Evolutionary conservation across 129 eudicot species (phyloP).

Genomic region (Dittrichia graveolens): DNA sequence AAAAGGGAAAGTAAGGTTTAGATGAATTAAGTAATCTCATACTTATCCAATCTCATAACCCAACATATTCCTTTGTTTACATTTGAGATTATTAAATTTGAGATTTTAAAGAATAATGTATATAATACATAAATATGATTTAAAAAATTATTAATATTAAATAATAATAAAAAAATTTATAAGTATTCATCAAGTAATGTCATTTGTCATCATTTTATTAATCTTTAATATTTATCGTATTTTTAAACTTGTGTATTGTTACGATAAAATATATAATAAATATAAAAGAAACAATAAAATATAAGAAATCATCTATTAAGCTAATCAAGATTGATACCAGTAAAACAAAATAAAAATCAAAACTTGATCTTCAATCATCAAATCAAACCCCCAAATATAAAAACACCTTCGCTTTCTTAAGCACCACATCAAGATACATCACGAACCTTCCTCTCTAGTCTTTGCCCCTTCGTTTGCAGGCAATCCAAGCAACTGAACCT

Average conservation of each 20-base stretch:
- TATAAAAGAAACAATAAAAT: too few species aligned
- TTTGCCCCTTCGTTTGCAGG: neutral
- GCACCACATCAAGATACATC: conserved; percentile 24
- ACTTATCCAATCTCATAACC: conserved; percentile 31
- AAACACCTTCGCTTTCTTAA: conserved; percentile 31
- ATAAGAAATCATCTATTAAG: too few species aligned
- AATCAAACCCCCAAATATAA: conserved; percentile 21
- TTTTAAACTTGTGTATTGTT: too few species aligned
- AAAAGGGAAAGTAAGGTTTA: neutral
- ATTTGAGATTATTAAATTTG: neutral
- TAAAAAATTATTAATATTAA: too few species aligned
- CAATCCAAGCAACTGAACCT: neutral
- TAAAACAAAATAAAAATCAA: conserved; percentile 3
- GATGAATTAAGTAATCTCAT: conserved; percentile 8
- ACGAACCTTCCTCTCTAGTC: conserved; percentile 35
- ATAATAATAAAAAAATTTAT: too few species aligned
- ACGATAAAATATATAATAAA: too few species aligned
- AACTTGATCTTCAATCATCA: conserved; percentile 21
- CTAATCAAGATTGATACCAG: too few species aligned
- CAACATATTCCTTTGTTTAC: conserved; percentile 29
- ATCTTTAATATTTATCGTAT: too few species aligned
- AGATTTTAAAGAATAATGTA: too few species aligned
- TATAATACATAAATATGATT: too few species aligned
- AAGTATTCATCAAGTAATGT: too few species aligned
- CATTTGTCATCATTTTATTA: too few species aligned